Base-by-base conservation (phyloP, 2,329 filamentous ascomycete genomes). In the Pseudonectria buxi region DNA sequence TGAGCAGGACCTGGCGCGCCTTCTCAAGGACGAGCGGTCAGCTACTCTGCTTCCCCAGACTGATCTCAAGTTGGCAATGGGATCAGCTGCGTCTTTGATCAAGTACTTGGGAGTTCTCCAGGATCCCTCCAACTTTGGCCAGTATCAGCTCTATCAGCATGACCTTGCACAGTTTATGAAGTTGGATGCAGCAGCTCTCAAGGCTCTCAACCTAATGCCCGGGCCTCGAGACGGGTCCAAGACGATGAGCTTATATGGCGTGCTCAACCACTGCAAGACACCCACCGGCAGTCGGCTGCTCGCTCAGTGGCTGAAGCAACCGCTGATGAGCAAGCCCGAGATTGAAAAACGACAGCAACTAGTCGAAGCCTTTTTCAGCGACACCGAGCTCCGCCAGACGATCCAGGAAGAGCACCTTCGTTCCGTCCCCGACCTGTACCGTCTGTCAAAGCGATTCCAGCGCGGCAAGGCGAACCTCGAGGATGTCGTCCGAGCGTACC, bases 131-230 rank as follows among this genome's bases (percentile, higher is more conserved):
- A 98, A 98, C 62, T 96, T 95, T 59, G 92, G 94, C 3, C 90
- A 98, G 56, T 98, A 94, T 56, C 86, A 90, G 59, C 75, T 98
- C 12, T 98, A 96, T 56, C 92, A 98, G 62, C 92, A 98, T 61
- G 92, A 98, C 56, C 67, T 98, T 29, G 83, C 89, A 2, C 89
- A 98, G 53, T 98, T 87, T 59, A 98, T 98, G 92, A 98, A 95
- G 63, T 72, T 98, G 4, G 92, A 98, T 61, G 88, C 94, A 1
- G 87, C 92, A 1, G 92, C 92, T 1, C 68, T 98, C 28, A 90
- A 94, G 54, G 92, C 92, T 1, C 72, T 98, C 35, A 98, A 98
- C 53, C 74, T 98, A 26, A 96, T 98, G 89, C 94, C 92, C 5
- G 90, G 92, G 5, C 86, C 86, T 0, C 80, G 88, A 46, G 92